A percentile compares a stretch with the other conserved stretches of the same genome.
phyloP scores from a whole-genome alignment of 495 filamentous ascomycete genomes.

The Aspergillus campestris region DNA sequence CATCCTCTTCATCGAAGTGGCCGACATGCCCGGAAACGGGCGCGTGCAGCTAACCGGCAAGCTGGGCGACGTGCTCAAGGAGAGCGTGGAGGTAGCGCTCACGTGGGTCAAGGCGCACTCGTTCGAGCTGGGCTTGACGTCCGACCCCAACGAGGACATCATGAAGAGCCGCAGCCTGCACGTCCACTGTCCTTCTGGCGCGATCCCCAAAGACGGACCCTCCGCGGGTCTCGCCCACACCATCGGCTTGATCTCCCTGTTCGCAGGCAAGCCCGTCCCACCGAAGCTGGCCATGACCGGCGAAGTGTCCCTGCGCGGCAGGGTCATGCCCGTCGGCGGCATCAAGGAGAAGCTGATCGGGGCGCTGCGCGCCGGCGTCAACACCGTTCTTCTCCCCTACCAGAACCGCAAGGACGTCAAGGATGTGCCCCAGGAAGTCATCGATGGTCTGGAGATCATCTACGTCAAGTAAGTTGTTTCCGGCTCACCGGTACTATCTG shows the following conservation, averaged over 20 bases:
- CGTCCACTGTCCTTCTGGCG: constrained; percentile 91
- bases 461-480: constrained; percentile 63
- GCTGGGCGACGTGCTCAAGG: constrained; percentile 95
- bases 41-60: constrained; percentile 96
- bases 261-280: constrained; percentile 80
- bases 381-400: constrained; percentile 81
- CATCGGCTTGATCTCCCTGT: constrained; percentile 84
- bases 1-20: constrained; percentile 97
- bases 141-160: constrained; percentile 76
- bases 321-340: constrained; percentile 83
- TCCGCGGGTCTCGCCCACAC: constrained; percentile 92
- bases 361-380: constrained; percentile 85
- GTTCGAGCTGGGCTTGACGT: constrained; percentile 78
- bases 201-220: constrained; percentile 88
- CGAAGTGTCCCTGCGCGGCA: constrained; percentile 80
- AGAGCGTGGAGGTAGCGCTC: constrained; percentile 91
- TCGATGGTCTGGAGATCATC: constrained; percentile 77
- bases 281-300: constrained; percentile 97
- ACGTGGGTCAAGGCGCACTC: constrained; percentile 97
- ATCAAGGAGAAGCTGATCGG: constrained; percentile 99
- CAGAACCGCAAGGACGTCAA: constrained; percentile 89
- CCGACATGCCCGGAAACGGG: constrained; percentile 91
- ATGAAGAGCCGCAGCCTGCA: constrained; percentile 94
- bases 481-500: not conserved
- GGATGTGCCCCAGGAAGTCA: constrained; percentile 87